phyloP scores from a whole-genome alignment of 306 rosid species.

The Cicer pinnatifidum region DNA sequence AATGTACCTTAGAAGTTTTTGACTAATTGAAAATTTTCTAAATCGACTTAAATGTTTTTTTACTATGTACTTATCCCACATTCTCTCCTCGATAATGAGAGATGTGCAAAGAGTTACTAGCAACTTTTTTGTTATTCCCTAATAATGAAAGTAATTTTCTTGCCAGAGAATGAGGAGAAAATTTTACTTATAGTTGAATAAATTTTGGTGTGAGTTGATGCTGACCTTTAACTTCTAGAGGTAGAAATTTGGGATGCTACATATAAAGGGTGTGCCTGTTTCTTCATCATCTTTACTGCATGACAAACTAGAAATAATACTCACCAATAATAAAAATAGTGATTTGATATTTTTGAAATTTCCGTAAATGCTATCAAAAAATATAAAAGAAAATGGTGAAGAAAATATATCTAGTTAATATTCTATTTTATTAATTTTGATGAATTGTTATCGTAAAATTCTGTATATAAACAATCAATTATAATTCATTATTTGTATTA shows the following conservation, averaged over 20 bases:
- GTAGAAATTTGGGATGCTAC: slow-evolving; percentile 57
- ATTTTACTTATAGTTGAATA: slow-evolving; percentile 52
- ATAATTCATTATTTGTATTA: no score
- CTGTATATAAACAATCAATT: no score
- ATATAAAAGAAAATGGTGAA: no score
- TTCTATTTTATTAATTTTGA: no score
- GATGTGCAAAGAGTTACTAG: slow-evolving; percentile 63
- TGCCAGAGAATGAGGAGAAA: slow-evolving; percentile 50
- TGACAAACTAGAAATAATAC: not conserved
- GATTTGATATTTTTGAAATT: no score
- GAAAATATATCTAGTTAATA: no score
- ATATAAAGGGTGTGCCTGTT: slow-evolving; percentile 45
- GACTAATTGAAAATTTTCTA: slow-evolving; percentile 62
- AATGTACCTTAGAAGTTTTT: slow-evolving; percentile 36
- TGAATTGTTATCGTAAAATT: no score
- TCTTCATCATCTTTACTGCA: slow-evolving; percentile 57
- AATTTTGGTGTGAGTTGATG: slow-evolving; percentile 46
- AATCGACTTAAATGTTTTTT: slow-evolving; percentile 78
- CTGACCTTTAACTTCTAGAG: slow-evolving; percentile 54
- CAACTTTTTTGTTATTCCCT: slow-evolving; percentile 54
- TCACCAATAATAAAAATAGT: no score
- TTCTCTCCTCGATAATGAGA: slow-evolving; percentile 68
- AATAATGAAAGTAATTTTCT: slow-evolving; percentile 37
- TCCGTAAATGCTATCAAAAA: no score
- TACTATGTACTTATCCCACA: slow-evolving; percentile 85